Evolutionary conservation across 2,329 filamentous ascomycete genomes (phyloP).

Genomic region (Hymenoscyphus fructigenus): DNA sequence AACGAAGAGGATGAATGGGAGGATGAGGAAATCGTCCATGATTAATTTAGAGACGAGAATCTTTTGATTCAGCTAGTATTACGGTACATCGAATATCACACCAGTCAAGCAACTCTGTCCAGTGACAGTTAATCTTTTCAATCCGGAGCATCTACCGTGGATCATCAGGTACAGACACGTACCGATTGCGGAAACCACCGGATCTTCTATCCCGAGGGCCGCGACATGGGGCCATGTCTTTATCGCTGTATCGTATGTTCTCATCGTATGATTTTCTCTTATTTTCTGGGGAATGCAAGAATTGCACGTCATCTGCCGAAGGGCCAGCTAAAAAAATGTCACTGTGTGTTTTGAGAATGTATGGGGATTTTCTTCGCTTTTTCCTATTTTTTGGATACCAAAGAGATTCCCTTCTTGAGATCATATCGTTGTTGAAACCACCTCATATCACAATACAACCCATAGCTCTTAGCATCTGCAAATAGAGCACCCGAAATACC

Average conservation of each 20-base stretch:
- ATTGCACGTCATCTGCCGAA: neutral
- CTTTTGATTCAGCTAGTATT: neutral
- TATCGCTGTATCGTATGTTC: neutral
- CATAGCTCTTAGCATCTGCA: neutral
- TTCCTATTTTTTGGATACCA: neutral
- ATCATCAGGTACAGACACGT: neutral
- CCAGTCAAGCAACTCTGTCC: neutral
- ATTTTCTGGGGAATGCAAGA: neutral
- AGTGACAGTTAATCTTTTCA: neutral
- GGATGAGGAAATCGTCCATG: conserved; percentile 1
- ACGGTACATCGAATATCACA: neutral
- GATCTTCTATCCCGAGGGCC: neutral
- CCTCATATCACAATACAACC: neutral
- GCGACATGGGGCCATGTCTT: neutral
- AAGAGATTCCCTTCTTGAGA: neutral
- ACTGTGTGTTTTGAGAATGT: too few species aligned
- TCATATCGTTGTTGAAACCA: neutral
- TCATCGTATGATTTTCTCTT: neutral
- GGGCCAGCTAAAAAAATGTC: neutral
- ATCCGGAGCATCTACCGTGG: neutral
- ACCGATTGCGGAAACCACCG: neutral
- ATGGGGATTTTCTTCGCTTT: too few species aligned
- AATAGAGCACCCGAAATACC: neutral
- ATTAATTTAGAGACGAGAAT: neutral
- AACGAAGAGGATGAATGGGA: neutral